Conservation (phyloP, 2,329 filamentous ascomycete species). For the Ceratocystis colombiana region DNA sequence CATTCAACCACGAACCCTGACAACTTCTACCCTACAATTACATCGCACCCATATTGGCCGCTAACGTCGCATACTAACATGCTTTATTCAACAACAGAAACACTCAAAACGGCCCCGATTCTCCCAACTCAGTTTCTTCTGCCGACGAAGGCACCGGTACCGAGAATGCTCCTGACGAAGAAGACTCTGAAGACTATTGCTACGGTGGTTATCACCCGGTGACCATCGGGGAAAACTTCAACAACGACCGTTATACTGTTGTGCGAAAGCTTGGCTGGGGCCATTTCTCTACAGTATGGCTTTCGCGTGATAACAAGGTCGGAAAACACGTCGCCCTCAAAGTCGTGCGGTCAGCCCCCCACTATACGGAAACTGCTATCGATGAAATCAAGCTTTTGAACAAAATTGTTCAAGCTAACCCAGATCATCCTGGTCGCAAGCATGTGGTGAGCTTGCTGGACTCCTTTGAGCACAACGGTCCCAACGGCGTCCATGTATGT, state of each 20-base stretch:
- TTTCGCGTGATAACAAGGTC: conserved; percentile 70
- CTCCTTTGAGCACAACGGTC: conserved; percentile 95
- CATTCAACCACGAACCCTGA: neutral
- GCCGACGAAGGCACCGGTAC: conserved; percentile 72
- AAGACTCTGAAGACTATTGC: conserved; percentile 98
- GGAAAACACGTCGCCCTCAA: conserved; percentile 95
- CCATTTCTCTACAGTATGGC: conserved; percentile 95
- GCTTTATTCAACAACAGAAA: conserved; percentile 12
- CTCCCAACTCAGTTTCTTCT: conserved; percentile 65
- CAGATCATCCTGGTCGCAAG: conserved; percentile 82
- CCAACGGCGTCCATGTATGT: conserved; percentile 92
- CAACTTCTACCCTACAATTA: neutral
- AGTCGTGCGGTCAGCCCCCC: conserved; percentile 91
- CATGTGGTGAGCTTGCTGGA: conserved; percentile 94
- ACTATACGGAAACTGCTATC: conserved; percentile 97
- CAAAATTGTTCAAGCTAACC: conserved; percentile 91
- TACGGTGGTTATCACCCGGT: conserved; percentile 98
- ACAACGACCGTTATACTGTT: conserved; percentile 91
- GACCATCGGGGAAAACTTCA: conserved; percentile 88
- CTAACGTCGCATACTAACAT: conserved; percentile 11
- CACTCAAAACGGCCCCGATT: conserved; percentile 42
- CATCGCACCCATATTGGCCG: neutral
- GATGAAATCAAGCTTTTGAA: conserved; percentile 98
- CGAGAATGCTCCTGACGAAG: conserved; percentile 93
- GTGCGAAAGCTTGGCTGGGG: conserved; percentile 97